Base-by-base conservation (phyloP, 305 asterid genomes). In the Solanum aculeatissimum region DNA sequence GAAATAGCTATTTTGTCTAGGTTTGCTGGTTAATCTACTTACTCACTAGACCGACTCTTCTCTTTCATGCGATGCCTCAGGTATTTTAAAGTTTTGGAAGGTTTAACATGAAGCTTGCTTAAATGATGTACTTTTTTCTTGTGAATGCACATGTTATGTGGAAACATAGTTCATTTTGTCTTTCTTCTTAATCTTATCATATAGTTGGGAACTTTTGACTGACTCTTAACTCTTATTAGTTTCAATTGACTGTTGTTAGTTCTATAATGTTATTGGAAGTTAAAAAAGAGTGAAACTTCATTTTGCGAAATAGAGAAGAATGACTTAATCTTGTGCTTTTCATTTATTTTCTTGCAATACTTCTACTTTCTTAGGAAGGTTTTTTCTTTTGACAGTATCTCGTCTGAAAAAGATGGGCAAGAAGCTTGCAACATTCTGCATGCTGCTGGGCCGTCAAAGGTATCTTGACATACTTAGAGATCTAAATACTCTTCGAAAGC, bases 381-480 rank as follows among this genome's bases (percentile, higher is more conserved):
- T 15, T 66, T 66, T 27, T 43, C 77, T 9, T 49, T 88, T 55
- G 85, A 85, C 90, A 97, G 98, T 90, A 97, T 97, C 85, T 88
- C 77, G 77, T 90, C 98, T 74, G 98, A 97, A 90, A 90, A 94
- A 89, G 97, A 97, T 87, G 99, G 99, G 81, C 91, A 97, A 90
- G 93, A 95, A 84, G 99, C 98, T 83, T 97, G 99, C 93, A 92
- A 91, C 89, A 87, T 89, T 85, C 95, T 97, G 88, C 99, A 95
- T 88, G 93, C 95, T 86, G 97, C 98, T 85, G 99, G 99, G 72
- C 99, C 99, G 62, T 90, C 97, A 83, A 95, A 97, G 97, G 99
- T 95, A 85, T 88, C 84, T 70, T 55, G 58, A 32, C 71, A 47
- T 88, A 83, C 88, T 84, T 85, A 58, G 54, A 63, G 60, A 69